Conservation (phyloP, 257 asterid species). For the Eucommia ulmoides region DNA sequence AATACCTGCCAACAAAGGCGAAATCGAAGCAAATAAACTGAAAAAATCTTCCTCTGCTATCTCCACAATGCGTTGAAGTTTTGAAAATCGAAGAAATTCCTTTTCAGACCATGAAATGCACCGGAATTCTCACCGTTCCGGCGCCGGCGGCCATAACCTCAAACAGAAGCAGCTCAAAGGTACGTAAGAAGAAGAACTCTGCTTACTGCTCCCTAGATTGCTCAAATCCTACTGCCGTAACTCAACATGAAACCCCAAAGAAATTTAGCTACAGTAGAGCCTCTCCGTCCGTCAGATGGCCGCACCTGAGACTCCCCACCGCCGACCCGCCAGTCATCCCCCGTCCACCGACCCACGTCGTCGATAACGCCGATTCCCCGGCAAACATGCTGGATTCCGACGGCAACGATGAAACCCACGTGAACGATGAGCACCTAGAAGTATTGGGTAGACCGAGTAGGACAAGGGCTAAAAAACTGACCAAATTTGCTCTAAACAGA, state of each 20-base stretch:
- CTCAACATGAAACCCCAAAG: slow-evolving; percentile 33
- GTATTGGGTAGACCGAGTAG: slow-evolving; percentile 52
- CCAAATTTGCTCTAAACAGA: slow-evolving; percentile 76
- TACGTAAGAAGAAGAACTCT: slow-evolving; percentile 10
- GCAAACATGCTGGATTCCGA: slow-evolving; percentile 3
- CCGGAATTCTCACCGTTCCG: no score
- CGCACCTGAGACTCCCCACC: slow-evolving; percentile 51
- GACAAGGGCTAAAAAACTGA: slow-evolving; percentile 76
- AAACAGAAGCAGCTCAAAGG: slow-evolving; percentile 25
- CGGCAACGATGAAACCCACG: slow-evolving; percentile 13
- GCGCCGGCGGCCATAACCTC: no score
- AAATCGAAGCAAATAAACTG: no score
- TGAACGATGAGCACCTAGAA: slow-evolving; percentile 23
- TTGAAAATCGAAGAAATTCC: no score
- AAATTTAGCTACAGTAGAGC: slow-evolving; percentile 80
- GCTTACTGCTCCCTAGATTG: slow-evolving; percentile 27
- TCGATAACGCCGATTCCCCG: slow-evolving; percentile 1
- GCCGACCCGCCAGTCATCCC: slow-evolving; percentile 12
- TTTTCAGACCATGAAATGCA: no score
- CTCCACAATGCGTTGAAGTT: no score
- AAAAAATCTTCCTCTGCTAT: no score
- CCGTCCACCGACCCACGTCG: slow-evolving; percentile 5
- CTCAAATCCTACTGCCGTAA: slow-evolving; percentile 21
- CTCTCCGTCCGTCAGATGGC: slow-evolving; percentile 88
- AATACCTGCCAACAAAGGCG: no score